Percentiles rank a stretch among this genome's conserved stretches.
Conservation (phyloP, 2,329 filamentous ascomycete genomes). For the Leptodontidium sp. region DNA sequence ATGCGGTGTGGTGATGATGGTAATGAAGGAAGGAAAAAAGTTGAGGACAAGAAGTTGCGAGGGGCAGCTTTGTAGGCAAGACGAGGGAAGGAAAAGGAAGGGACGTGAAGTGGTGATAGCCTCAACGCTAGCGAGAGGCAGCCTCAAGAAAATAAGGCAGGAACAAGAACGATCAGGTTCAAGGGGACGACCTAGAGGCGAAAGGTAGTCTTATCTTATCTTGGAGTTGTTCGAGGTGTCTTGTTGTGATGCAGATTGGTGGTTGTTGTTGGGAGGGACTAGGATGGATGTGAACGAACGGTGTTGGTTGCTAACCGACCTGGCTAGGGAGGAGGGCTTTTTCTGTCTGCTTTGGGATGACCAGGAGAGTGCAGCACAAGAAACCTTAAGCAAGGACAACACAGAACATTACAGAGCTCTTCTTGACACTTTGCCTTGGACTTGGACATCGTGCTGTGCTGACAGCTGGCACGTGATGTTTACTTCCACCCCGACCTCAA, state of each 20-base stretch:
- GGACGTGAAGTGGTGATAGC: not conserved
- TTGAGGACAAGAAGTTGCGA: not conserved
- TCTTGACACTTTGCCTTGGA: not conserved
- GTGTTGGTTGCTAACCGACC: slow-evolving; percentile 4
- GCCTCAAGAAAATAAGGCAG: slow-evolving; percentile 10
- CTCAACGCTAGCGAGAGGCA: slow-evolving; percentile 2
- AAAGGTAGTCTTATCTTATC: not conserved
- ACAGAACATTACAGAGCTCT: not conserved
- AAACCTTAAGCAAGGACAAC: not conserved
- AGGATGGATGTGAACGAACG: not conserved
- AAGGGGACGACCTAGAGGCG: not conserved
- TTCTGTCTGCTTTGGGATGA: too few relatives aligned
- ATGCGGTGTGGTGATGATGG: not conserved
- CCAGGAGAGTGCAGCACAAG: not conserved
- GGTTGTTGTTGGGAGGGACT: not conserved
- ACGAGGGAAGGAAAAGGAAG: not conserved
- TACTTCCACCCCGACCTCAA: not conserved
- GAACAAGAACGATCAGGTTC: not conserved
- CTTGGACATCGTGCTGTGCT: not conserved
- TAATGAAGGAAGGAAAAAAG: not conserved
- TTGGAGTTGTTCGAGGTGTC: not conserved
- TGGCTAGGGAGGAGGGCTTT: not conserved
- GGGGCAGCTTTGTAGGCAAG: slow-evolving; percentile 1
- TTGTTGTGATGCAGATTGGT: not conserved
- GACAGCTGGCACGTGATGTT: not conserved